Conservation (phyloP, 345 rosid species). For the Pistacia vera region DNA sequence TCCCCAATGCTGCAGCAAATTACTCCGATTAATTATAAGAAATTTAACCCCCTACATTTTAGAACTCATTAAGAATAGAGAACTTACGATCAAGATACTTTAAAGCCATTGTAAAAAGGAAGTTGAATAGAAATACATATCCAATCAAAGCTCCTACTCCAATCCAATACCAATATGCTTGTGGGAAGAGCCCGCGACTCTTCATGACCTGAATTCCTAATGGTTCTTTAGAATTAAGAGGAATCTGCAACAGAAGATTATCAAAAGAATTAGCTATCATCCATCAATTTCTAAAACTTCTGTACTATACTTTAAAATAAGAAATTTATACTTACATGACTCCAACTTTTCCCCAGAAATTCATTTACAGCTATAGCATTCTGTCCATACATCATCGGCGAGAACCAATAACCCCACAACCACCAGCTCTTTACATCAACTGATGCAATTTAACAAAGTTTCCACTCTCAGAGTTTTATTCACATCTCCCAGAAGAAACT, state of each 20-base stretch:
- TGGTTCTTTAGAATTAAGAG: slow-evolving; percentile 55
- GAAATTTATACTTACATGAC: slow-evolving; percentile 41
- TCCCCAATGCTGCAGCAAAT: slow-evolving; percentile 56
- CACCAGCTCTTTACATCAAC: slow-evolving; percentile 61
- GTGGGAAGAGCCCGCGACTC: slow-evolving; percentile 67
- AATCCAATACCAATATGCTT: slow-evolving; percentile 88
- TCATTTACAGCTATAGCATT: slow-evolving; percentile 65
- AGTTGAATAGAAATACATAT: slow-evolving; percentile 58
- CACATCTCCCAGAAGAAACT: background rate
- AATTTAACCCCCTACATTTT: background rate
- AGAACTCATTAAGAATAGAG: slow-evolving; percentile 9
- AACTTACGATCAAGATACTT: slow-evolving; percentile 74
- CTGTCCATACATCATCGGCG: slow-evolving; percentile 70
- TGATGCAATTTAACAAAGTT: slow-evolving; percentile 20
- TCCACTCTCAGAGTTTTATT: slow-evolving; percentile 20
- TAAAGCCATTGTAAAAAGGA: slow-evolving; percentile 68
- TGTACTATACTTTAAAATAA: background rate
- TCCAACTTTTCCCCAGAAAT: slow-evolving; percentile 64
- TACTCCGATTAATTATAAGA: slow-evolving; percentile 18
- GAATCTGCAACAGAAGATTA: slow-evolving; percentile 41
- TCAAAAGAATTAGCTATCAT: slow-evolving; percentile 1
- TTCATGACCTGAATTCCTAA: slow-evolving; percentile 68
- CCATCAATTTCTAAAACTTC: background rate
- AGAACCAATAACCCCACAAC: slow-evolving; percentile 75
- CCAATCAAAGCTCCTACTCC: slow-evolving; percentile 74